A percentile compares a stretch with the other conserved stretches of the same genome.
Conservation (phyloP, 2,329 filamentous ascomycete species). For the Ophiosphaerella korrae region DNA sequence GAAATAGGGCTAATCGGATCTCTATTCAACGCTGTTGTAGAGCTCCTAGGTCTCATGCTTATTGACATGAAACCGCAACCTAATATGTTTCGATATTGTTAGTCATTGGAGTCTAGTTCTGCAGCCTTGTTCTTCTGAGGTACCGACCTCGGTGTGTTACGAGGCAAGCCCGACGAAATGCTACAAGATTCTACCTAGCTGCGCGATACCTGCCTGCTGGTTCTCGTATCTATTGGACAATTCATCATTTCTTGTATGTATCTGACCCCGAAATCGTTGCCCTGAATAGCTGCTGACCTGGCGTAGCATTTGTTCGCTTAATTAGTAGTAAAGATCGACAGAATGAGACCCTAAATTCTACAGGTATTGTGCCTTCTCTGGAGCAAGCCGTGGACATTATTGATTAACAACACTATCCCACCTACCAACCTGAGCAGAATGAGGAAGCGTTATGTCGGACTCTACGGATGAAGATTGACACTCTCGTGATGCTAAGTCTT, state of each 20-base stretch:
- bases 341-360: neutral
- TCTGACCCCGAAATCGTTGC: neutral
- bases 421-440: neutral
- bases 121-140: constrained; percentile 8
- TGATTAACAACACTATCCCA: neutral
- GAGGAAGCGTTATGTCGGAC: neutral
- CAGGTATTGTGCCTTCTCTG: neutral
- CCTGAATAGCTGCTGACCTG: neutral
- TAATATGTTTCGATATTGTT: neutral
- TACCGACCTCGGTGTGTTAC: neutral
- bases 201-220: constrained; percentile 2
- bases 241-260: neutral
- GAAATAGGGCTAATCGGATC: neutral
- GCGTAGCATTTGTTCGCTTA: neutral
- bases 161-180: constrained; percentile 4
- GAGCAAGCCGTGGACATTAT: neutral
- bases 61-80: neutral
- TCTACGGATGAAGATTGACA: constrained; percentile 6
- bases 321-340: constrained; percentile 1
- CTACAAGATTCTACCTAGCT: constrained; percentile 3
- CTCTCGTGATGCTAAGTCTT: constrained; percentile 5
- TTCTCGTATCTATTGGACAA: constrained; percentile 1
- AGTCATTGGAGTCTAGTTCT: neutral
- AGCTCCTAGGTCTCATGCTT: neutral
- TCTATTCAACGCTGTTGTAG: neutral